A percentile compares a stretch with the other conserved stretches of the same genome.
These are phyloP conservation scores for Geranomyces variabilis DNA, from an alignment of 192 early-diverging fungal species.

Conservation along the genomic window DNA sequence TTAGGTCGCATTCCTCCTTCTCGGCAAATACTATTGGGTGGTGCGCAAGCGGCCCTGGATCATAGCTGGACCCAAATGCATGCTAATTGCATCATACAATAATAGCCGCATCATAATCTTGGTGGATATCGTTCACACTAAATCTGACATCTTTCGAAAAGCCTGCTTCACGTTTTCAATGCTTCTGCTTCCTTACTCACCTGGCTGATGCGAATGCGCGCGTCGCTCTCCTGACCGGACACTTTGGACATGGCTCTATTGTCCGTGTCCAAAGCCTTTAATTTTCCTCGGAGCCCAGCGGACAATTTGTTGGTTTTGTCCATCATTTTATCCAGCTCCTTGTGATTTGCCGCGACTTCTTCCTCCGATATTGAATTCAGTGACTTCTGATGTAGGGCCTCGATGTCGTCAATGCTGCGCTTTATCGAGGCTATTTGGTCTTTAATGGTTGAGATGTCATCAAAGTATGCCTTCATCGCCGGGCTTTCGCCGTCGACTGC, in stretches of 20 bases:
- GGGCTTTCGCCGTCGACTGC: conserved; percentile 26
- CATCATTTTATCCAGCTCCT: conserved; percentile 58
- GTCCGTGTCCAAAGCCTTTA: conserved; percentile 57
- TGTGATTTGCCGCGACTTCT: conserved; percentile 44
- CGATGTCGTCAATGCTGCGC: conserved; percentile 47
- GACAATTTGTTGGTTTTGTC: conserved; percentile 50
- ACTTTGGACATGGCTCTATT: conserved; percentile 53
- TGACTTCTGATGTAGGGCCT: conserved; percentile 50
- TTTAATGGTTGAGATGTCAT: conserved; percentile 49
- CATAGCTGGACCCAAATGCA: too few species aligned
- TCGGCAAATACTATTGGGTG: too few species aligned
- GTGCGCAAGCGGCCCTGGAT: too few species aligned
- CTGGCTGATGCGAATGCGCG: conserved; percentile 48
- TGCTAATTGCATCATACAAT: too few species aligned
- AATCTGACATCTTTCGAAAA: too few species aligned
- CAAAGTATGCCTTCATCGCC: conserved; percentile 53
- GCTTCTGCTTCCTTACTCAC: conserved; percentile 15
- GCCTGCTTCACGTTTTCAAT: too few species aligned
- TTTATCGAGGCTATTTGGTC: conserved; percentile 49
- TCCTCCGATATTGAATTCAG: conserved; percentile 57
- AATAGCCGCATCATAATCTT: too few species aligned
- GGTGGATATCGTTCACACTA: too few species aligned
- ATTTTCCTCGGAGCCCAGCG: conserved; percentile 43
- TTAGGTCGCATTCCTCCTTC: too few species aligned
- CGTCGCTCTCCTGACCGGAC: conserved; percentile 39